phyloP scores from a whole-genome alignment of 352 stramenopile species.

The Ochromonadaceae sp. region DNA sequence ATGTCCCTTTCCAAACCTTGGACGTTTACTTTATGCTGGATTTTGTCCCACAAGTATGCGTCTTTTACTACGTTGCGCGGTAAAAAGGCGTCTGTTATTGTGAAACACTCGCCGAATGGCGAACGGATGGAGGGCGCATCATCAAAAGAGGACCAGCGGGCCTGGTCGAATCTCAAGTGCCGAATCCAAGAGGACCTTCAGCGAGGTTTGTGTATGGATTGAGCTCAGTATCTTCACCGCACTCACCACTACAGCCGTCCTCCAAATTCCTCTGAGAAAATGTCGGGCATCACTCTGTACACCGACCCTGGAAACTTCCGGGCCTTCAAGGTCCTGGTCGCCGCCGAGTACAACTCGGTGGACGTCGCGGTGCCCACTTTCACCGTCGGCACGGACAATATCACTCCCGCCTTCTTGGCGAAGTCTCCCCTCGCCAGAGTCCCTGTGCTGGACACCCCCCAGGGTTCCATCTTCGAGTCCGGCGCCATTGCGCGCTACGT shows the following conservation, averaged over 20 bases:
- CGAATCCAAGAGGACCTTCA: background rate
- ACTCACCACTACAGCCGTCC: background rate
- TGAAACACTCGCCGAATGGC: too few relatives aligned
- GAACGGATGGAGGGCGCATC: too few relatives aligned
- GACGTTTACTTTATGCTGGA: too few relatives aligned
- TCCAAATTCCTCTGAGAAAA: background rate
- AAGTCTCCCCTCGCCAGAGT: conserved; percentile 76
- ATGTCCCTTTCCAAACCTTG: too few relatives aligned
- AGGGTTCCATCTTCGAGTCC: conserved; percentile 52
- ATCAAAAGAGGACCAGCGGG: too few relatives aligned
- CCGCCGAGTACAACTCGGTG: conserved; percentile 74
- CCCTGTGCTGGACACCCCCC: conserved; percentile 60
- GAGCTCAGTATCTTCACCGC: background rate
- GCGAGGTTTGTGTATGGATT: background rate
- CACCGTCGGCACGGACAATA: conserved; percentile 38
- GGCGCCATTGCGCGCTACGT: conserved; percentile 81
- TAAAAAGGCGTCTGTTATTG: too few relatives aligned
- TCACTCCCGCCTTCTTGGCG: conserved; percentile 48
- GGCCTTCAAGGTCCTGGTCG: conserved; percentile 81
- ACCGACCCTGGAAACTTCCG: conserved; percentile 68
- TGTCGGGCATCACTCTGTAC: conserved; percentile 49
- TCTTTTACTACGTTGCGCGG: too few relatives aligned
- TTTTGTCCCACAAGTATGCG: too few relatives aligned
- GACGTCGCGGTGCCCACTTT: conserved; percentile 59
- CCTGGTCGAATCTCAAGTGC: background rate